Base-by-base conservation (phyloP, 768 basidiomycete genomes). In the Sarcodon aspratus region DNA sequence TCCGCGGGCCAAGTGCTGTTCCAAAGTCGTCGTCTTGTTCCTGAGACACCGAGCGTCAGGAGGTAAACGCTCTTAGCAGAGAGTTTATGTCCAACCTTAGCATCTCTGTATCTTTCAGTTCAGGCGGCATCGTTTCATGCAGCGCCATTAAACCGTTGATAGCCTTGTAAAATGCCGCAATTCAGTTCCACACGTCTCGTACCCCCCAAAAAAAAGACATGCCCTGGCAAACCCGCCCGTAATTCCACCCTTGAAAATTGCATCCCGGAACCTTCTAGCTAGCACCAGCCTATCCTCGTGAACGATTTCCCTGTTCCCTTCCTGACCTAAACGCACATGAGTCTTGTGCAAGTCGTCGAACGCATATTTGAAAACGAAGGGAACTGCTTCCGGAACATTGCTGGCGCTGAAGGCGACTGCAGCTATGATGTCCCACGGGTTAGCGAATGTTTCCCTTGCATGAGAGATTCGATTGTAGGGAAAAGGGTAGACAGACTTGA, bases 381-480 rank as follows among this genome's bases (percentile, higher is more conserved):
- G 75, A 33, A 82, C 74, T 1, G 66, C 78, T 32, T 81, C 79
- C 3, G 80, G 72, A 33, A 64, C 63, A 55, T 84, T 85, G 57
- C 74, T 72, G 7, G 78, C 74, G 51, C 70, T 71, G 57, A 80
- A 80, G 1, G 74, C 68, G 33, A 79, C 74, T 7, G 74, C 72
- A 2, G 77, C 69, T 33, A 81, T 64, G 38, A 81, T 67, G 50
- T 74, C 78, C 82, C 82, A 84, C 8, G 80, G 74, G 48, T 71
- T 78, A 3, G 57, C 45, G 10, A 68, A 47, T 18, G 57, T 59
- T 50, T 49, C 47, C 9, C 57, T 50, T 45, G 62, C 54, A 21
- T 51, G 45, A 15, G 57, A 46, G 21, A 27, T 27, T 27, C 5
- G 21, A 27, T 27, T 27, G 21, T 27, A 27, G 21, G 21, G 21